A percentile compares a stretch with the other conserved stretches of the same genome.
Conservation (phyloP, 441 rosid species). For the Adansonia madagascariensis region DNA sequence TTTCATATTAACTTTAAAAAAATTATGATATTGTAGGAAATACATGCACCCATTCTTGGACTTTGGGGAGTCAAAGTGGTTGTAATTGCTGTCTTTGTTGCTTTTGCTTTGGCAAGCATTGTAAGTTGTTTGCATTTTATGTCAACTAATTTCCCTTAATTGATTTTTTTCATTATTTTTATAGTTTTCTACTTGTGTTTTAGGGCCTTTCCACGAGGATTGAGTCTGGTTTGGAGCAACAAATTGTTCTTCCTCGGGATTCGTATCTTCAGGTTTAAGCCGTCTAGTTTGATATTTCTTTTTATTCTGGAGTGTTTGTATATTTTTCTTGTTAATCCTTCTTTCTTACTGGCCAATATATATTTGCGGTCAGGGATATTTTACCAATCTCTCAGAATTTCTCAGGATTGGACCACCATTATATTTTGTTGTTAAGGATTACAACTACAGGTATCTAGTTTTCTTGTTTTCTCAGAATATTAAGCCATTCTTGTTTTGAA, state of each 20-base stretch:
- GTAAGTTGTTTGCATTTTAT: slow-evolving; percentile 56
- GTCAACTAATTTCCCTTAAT: slow-evolving; percentile 18
- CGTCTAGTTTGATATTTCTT: slow-evolving; percentile 7
- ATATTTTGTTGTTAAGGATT: slow-evolving; percentile 91
- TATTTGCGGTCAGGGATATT: slow-evolving; percentile 74
- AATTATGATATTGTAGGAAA: slow-evolving; percentile 48
- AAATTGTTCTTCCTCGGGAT: slow-evolving; percentile 95
- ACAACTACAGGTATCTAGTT: slow-evolving; percentile 74
- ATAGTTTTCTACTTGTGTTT: slow-evolving; percentile 25
- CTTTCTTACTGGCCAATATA: slow-evolving; percentile 30
- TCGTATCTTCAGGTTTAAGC: slow-evolving; percentile 91
- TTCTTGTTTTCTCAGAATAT: neutral
- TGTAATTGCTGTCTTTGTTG: slow-evolving; percentile 77
- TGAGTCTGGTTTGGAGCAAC: slow-evolving; percentile 96
- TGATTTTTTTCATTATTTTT: slow-evolving; percentile 20
- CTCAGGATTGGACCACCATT: slow-evolving; percentile 95
- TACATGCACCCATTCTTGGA: slow-evolving; percentile 84
- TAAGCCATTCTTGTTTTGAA: too few species aligned
- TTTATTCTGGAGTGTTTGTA: slow-evolving; percentile 20
- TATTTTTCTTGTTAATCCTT: neutral
- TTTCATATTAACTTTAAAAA: slow-evolving; percentile 26
- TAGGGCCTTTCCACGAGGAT: slow-evolving; percentile 87
- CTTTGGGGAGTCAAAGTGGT: slow-evolving; percentile 76
- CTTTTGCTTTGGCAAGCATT: slow-evolving; percentile 77
- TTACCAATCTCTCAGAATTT: slow-evolving; percentile 71